Base-by-base conservation (phyloP, 2,329 filamentous ascomycete species). In the Clathrospora elynae region DNA sequence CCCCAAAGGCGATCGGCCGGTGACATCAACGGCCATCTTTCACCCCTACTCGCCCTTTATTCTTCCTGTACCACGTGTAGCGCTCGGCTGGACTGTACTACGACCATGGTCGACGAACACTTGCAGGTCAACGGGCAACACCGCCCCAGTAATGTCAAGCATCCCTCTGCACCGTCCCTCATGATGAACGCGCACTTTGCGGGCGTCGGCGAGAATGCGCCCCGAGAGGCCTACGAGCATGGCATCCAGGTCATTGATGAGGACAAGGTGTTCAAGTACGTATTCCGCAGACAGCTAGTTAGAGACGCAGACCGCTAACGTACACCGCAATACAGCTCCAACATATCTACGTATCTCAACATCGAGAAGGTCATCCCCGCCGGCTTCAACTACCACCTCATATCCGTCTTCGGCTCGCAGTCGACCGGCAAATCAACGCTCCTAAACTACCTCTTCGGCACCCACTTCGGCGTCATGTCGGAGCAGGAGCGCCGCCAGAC, bases 341-440 rank as follows among this genome's bases (percentile, higher is more conserved):
- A 88, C 63, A 77, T 99, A 62, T 86, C 85, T 63, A 82, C 84
- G 46, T 99, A 99, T 71, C 83, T 99, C 57, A 80, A 82, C 56
- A 76, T 84, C 55, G 88, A 90, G 69, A 80, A 87, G 64, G 84
- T 96, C 59, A 87, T 90, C 58, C 84, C 88, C 49, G 85, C 91
- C 52, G 93, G 93, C 66, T 99, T 99, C 82, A 96, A 97, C 76
- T 99, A 99, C 75, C 93, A 99, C 73, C 83, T 99, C 67, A 96
- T 99, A 68, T 96, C 92, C 64, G 93, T 99, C 64, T 99, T 99
- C 71, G 93, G 93, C 29, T 97, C 92, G 44, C 93, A 99, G 78
- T 97, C 93, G 14, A 99, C 93, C 23, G 93, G 93, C 59, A 99
- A 99, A 76, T 97, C 93, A 31, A 99, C 93, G 5, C 81, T 99